phyloP scores from a whole-genome alignment of 1,139 yeast species.

The Casaregolazyma suthepensis region DNA sequence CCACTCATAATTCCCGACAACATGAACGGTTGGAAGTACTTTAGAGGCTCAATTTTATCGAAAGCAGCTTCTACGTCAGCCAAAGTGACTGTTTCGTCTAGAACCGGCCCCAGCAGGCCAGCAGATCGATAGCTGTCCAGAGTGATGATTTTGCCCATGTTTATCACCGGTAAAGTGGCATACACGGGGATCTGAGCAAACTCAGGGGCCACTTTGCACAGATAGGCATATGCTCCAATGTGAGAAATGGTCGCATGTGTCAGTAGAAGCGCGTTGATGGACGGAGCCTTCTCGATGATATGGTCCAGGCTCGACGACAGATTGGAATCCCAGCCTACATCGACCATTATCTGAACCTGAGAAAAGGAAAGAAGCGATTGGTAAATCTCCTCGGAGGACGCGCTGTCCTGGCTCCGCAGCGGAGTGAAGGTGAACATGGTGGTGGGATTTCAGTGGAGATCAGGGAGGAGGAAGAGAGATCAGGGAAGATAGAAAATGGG shows the following conservation, averaged over 20 bases:
- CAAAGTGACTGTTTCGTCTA: constrained; percentile 53
- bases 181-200: constrained; percentile 69
- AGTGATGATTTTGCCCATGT: constrained; percentile 79
- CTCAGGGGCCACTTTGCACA: constrained; percentile 59
- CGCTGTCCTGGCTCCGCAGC: constrained; percentile 9
- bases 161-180: constrained; percentile 82
- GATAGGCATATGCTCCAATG: constrained; percentile 70
- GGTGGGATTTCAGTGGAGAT: not conserved
- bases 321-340: constrained; percentile 36
- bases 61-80: constrained; percentile 76
- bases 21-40: constrained; percentile 66
- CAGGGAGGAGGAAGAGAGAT: not conserved
- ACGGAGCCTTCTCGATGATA: constrained; percentile 17
- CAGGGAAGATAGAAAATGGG: no score
- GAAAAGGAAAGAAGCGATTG: constrained; percentile 29
- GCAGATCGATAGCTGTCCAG: constrained; percentile 68
- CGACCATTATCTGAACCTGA: constrained; percentile 29
- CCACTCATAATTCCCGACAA: constrained; percentile 46
- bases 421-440: constrained; percentile 21
- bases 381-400: constrained; percentile 10
- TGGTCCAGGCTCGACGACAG: constrained; percentile 25
- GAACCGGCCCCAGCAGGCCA: constrained; percentile 72
- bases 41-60: constrained; percentile 61
- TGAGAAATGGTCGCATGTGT: constrained; percentile 84
- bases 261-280: constrained; percentile 50